Evolutionary conservation across 352 stramenopile genomes (phyloP), one percentile per base, ranked within the genome.

Genomic region (Aphanomyces astaci): DNA sequence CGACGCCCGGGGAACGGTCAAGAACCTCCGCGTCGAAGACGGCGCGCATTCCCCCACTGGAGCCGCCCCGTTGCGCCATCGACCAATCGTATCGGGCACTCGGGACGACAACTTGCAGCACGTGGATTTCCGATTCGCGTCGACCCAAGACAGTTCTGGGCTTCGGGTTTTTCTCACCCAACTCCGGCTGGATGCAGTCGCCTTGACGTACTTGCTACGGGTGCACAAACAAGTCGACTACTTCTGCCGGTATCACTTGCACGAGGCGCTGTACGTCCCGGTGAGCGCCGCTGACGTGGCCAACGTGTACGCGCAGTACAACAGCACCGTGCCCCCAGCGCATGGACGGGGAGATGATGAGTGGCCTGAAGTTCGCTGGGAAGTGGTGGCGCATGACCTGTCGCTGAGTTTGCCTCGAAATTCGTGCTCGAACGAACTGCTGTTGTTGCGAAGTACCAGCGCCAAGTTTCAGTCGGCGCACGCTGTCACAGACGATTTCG

Each of bases 361-460:
- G 13, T 22, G 27, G 11, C 15, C 49, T 19, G 62, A 59, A n/a
- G 33, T 71, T 52, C 49, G 17, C 2, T 53, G 33, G 51, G 87
- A 95, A 73, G 52, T 93, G 28, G 76, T 95, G 2, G 84, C 80
- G 39, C 90, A 95, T 68, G 87, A 95, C 65, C 64, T 95, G 67
- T 76, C 77, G n/a, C 87, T 92, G 59, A 75, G 77, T n/a, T 53
- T 95, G 1, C 87, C 87, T 22, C 75, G 83, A 54, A 95, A 72
- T 43, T 94, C 87, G 4, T 94, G 91, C 40, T 90, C 87, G 3
- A 72, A 72, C 43, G 85, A 93, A 51, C 79, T 69, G 52, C 89
- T 95, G 30, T 72, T 88, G n/a, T 63, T 94, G 66, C 78, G 79
- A 24, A 90, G 79, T 25, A 92, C 83, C 19, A 92, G 82, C 64